Conservation (phyloP, 805 yeast genomes). For the Kluyveromyces starmeri region DNA sequence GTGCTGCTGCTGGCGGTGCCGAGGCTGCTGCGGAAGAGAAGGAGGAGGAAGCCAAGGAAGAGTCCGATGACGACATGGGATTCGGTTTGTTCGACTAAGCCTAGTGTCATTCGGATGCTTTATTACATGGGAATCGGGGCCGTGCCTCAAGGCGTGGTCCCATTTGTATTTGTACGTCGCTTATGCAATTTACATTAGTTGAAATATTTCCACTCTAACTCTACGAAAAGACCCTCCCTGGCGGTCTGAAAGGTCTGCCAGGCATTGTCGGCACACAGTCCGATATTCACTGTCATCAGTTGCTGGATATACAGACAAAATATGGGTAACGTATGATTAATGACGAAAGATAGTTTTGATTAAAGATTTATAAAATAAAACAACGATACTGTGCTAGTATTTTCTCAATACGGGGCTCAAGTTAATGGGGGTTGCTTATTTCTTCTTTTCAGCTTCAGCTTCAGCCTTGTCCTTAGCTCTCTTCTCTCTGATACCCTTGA, state of each 20-base stretch:
- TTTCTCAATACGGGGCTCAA: too few relatives aligned
- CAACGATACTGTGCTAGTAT: slow-evolving; percentile 1
- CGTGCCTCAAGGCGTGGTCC: too few relatives aligned
- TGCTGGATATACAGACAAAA: too few relatives aligned
- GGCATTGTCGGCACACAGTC: too few relatives aligned
- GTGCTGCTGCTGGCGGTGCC: slow-evolving; percentile 38
- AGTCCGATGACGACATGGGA: slow-evolving; percentile 80
- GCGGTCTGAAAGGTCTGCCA: too few relatives aligned
- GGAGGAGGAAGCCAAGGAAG: slow-evolving; percentile 51
- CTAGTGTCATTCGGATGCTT: too few relatives aligned
- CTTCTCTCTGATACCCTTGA: slow-evolving; percentile 95
- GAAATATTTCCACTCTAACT: too few relatives aligned
- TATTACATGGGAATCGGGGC: too few relatives aligned
- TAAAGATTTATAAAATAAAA: slow-evolving; percentile 6
- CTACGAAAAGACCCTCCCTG: too few relatives aligned
- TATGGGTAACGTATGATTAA: not conserved
- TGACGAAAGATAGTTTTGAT: slow-evolving; percentile 5
- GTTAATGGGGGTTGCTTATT: slow-evolving; percentile 40
- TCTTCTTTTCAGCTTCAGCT: slow-evolving; percentile 99
- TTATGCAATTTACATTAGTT: too few relatives aligned
- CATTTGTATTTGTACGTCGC: too few relatives aligned
- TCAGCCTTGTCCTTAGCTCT: slow-evolving; percentile 95
- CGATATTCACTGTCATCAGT: too few relatives aligned
- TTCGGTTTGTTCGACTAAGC: slow-evolving; percentile 82
- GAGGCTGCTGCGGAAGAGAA: slow-evolving; percentile 54